phyloP scores from a whole-genome alignment of 1,284 basidiomycete genomes.

The Uromyces viciae-fabae region DNA sequence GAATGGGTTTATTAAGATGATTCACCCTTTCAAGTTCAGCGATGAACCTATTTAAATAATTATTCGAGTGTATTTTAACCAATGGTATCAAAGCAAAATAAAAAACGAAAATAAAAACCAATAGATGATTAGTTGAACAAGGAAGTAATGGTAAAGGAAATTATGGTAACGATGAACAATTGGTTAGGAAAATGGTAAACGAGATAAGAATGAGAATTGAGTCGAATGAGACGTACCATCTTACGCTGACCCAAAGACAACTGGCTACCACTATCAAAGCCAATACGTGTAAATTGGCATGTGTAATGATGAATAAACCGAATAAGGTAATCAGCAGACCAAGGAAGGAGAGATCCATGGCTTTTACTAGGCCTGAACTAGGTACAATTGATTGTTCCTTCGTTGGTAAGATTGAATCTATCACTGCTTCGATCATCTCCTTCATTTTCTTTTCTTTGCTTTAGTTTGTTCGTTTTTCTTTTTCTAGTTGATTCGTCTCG shows the following conservation, averaged over 20 bases:
- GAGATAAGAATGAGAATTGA: neutral
- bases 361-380: constrained; percentile 48
- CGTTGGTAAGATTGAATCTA: constrained; percentile 35
- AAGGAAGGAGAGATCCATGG: constrained; percentile 56
- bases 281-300: constrained; percentile 55
- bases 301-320: constrained; percentile 52
- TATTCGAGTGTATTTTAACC: neutral
- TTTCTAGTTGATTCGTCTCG: too few species aligned
- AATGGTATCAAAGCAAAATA: neutral
- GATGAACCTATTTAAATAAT: constrained; percentile 12
- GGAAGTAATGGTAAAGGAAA: neutral
- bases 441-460: neutral
- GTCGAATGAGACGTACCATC: constrained; percentile 52
- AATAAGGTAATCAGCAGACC: constrained; percentile 54
- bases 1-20: constrained; percentile 35
- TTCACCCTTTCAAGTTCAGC: constrained; percentile 27
- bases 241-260: constrained; percentile 54
- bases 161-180: neutral
- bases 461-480: too few species aligned
- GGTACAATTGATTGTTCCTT: constrained; percentile 44
- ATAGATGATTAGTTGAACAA: neutral
- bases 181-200: neutral
- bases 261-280: constrained; percentile 53
- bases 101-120: neutral
- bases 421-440: constrained; percentile 33